Conservation (phyloP, 2,329 filamentous ascomycete genomes). For the Botryotinia convoluta region DNA sequence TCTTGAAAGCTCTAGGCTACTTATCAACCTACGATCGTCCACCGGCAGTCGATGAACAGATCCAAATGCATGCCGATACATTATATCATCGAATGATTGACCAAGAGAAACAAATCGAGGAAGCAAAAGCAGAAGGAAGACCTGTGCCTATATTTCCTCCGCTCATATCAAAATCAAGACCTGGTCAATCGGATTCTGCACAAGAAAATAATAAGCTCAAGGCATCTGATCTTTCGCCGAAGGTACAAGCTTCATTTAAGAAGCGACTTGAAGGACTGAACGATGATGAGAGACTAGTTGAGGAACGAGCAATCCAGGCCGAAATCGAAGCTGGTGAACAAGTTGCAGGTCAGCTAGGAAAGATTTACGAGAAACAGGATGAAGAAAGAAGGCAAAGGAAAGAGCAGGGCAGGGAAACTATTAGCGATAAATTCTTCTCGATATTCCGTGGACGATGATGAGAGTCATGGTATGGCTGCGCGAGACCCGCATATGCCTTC, state of each 20-base stretch:
- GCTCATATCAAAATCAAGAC: conserved; percentile 42
- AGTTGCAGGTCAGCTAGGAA: conserved; percentile 55
- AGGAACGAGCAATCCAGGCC: conserved; percentile 62
- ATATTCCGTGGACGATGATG: conserved; percentile 32
- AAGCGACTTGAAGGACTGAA: conserved; percentile 57
- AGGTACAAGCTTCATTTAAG: conserved; percentile 52
- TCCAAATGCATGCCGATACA: conserved; percentile 93
- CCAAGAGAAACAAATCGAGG: conserved; percentile 73
- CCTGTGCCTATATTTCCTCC: conserved; percentile 59
- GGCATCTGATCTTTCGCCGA: conserved; percentile 42
- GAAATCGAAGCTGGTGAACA: conserved; percentile 61
- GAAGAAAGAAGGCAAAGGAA: conserved; percentile 54
- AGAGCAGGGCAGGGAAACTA: conserved; percentile 50
- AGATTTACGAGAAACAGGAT: conserved; percentile 55
- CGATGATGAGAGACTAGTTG: conserved; percentile 56
- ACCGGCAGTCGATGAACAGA: conserved; percentile 72
- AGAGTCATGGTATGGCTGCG: background rate
- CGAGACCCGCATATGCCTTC: background rate
- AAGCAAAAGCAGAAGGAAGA: conserved; percentile 61
- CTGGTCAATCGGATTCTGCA: conserved; percentile 16
- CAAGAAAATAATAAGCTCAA: conserved; percentile 25
- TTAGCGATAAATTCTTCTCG: conserved; percentile 42
- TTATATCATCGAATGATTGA: conserved; percentile 84
- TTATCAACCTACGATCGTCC: conserved; percentile 64
- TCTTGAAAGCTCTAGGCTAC: conserved; percentile 88